These are phyloP conservation scores for Cyberlindnera mrakii DNA, from an alignment of 805 yeast species.

Conservation along the genomic window DNA sequence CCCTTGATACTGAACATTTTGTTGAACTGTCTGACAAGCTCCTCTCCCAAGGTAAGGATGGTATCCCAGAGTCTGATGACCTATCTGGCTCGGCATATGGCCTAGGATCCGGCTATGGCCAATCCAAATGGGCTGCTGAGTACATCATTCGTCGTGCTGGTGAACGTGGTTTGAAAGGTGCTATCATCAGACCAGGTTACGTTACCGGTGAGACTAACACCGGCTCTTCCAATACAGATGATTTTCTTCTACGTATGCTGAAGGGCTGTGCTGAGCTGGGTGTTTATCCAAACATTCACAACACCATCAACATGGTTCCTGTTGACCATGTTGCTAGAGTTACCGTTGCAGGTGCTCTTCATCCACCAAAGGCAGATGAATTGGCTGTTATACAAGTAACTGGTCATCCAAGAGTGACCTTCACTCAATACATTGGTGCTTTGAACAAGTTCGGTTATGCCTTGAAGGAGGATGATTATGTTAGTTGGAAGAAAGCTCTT, in stretches of 20 bases:
- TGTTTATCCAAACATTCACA: conserved; percentile 74
- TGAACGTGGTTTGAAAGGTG: conserved; percentile 76
- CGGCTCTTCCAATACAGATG: conserved; percentile 95
- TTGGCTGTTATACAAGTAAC: conserved; percentile 91
- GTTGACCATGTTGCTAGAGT: conserved; percentile 97
- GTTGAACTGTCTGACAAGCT: conserved; percentile 70
- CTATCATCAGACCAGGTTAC: conserved; percentile 93
- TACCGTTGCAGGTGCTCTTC: conserved; percentile 74
- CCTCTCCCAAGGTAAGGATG: conserved; percentile 56
- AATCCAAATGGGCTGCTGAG: conserved; percentile 97
- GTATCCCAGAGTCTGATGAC: conserved; percentile 79
- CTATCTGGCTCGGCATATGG: conserved; percentile 77
- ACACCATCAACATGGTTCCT: conserved; percentile 93
- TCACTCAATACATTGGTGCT: conserved; percentile 66
- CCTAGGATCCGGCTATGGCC: conserved; percentile 92
- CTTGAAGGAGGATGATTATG: conserved; percentile 57
- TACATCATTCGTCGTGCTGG: conserved; percentile 86
- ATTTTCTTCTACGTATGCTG: conserved; percentile 87
- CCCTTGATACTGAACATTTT: conserved; percentile 79
- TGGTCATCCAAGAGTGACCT: conserved; percentile 86
- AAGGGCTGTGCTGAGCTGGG: conserved; percentile 93
- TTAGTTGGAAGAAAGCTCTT: conserved; percentile 69
- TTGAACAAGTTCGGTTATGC: conserved; percentile 69
- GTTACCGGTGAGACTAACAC: conserved; percentile 79
- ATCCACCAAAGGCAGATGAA: conserved; percentile 52